A percentile compares a stretch with the other conserved stretches of the same genome.
Conservation (phyloP, 1,284 basidiomycete species). For the Ustilago lituana region DNA sequence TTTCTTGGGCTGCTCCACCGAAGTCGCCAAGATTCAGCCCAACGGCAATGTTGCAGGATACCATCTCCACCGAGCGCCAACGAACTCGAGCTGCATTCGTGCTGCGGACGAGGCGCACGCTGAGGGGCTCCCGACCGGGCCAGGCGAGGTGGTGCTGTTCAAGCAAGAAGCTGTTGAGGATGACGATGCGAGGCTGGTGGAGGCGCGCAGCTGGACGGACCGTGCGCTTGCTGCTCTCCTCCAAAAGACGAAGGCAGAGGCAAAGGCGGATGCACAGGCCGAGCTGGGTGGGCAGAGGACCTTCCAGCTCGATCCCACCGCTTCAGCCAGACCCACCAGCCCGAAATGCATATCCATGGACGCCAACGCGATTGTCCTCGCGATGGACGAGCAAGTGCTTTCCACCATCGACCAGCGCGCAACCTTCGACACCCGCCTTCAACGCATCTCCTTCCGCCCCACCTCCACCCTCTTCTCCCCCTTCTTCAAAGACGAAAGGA, state of each 20-base stretch:
- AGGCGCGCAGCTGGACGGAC: no score
- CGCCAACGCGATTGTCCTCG: conserved; percentile 2
- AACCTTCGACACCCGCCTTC: conserved; percentile 34
- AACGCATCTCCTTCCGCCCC: conserved; percentile 19
- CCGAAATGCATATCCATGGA: not conserved
- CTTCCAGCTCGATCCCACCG: no score
- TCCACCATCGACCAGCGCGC: conserved; percentile 15
- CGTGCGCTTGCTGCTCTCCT: conserved; percentile 2
- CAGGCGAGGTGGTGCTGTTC: conserved; percentile 23
- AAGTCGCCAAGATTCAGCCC: conserved; percentile 4
- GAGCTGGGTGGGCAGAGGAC: no score
- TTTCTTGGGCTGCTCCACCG: not conserved
- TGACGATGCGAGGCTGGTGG: no score
- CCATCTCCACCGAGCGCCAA: conserved; percentile 1
- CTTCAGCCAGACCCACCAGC: not conserved
- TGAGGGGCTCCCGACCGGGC: not conserved
- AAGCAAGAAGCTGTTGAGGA: conserved; percentile 22
- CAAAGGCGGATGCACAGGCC: not conserved
- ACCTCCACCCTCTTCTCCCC: not conserved
- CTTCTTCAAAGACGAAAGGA: not conserved
- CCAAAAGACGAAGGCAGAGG: not conserved
- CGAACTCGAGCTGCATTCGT: not conserved
- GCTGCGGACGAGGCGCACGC: not conserved
- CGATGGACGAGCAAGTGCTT: not conserved
- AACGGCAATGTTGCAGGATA: not conserved